These are phyloP conservation scores for Candida lessepsii DNA, from an alignment of 805 yeast genomes.

Conservation along the genomic window DNA sequence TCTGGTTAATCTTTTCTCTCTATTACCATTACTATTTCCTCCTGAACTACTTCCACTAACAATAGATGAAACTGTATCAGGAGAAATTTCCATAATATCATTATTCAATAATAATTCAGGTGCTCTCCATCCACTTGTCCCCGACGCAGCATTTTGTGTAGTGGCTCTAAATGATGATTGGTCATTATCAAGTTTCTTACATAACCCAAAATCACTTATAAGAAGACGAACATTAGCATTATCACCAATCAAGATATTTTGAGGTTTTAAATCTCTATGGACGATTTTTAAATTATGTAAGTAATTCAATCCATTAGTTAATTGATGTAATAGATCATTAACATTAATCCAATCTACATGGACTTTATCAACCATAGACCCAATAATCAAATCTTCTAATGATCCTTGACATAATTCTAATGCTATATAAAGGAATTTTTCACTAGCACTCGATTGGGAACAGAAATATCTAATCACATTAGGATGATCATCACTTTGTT, in stretches of 20 bases:
- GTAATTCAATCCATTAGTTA: slow-evolving; percentile 82
- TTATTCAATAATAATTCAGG: slow-evolving; percentile 69
- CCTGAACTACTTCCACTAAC: slow-evolving; percentile 15
- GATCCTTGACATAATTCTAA: slow-evolving; percentile 88
- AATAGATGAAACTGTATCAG: slow-evolving; percentile 34
- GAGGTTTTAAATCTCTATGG: slow-evolving; percentile 94
- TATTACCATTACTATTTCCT: slow-evolving; percentile 6
- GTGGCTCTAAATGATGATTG: slow-evolving; percentile 94
- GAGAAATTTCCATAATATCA: slow-evolving; percentile 38
- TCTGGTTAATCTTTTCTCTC: slow-evolving; percentile 64
- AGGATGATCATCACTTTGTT: slow-evolving; percentile 95
- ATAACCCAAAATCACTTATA: slow-evolving; percentile 94
- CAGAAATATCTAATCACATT: slow-evolving; percentile 92
- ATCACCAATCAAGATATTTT: slow-evolving; percentile 81
- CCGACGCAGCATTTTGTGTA: slow-evolving; percentile 83
- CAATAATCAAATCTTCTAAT: slow-evolving; percentile 78
- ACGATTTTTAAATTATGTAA: slow-evolving; percentile 87
- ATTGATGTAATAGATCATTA: slow-evolving; percentile 62
- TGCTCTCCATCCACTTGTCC: slow-evolving; percentile 98
- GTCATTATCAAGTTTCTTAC: slow-evolving; percentile 87
- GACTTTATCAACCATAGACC: slow-evolving; percentile 25
- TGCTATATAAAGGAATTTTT: slow-evolving; percentile 87
- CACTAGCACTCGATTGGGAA: slow-evolving; percentile 73
- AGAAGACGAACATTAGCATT: slow-evolving; percentile 52
- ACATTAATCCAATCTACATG: slow-evolving; percentile 11